Evolutionary conservation across 352 stramenopile genomes (phyloP), one percentile per base, ranked within the genome.

Genomic region (Globisporangium apiculatum): DNA sequence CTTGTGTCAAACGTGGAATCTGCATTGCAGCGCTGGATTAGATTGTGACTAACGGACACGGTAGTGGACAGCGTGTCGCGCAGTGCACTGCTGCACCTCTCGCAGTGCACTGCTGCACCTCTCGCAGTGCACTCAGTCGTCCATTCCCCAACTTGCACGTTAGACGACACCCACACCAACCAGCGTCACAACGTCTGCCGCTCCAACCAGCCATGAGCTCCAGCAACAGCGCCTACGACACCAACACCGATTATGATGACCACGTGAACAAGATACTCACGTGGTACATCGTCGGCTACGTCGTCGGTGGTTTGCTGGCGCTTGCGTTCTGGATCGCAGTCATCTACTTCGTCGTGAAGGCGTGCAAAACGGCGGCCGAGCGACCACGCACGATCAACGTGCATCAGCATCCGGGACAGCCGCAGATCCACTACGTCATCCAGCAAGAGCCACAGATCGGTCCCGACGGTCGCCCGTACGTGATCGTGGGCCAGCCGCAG

Each of bases 351-450:
- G 17, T 38, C 48, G 48, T 53, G 48, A 18, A 24, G 9, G 48
- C 48, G 4, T 53, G 48, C 31, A 53, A 41, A 15, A 18, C 48
- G 14, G 35, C 15, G 12, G 11, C 5, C 4, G 11, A 53, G 5
- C 48, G 48, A 7, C 48, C 48, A 15, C 48, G 24, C 41, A 53
- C 48, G 48, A 11, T 53, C 35, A 18, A 53, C 11, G 24, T 42
- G 6, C 48, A 53, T 5, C 48, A 53, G 8, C 7, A n/a, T 6
- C n/a, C 14, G 4, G 14, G 38, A 36, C 48, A 52, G 35, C 48
- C 48, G 9, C 48, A 53, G 48, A 53, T 53, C 35, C 48, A 53
- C n/a, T 53, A 53, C 48, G 9, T 53, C 48, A 42, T 53, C 10
- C 48, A 53, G 48, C 15, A 50, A 24, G 46, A 24, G 40, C 40